Conservation (phyloP, 441 rosid species). For the Flueggea neowawraea region DNA sequence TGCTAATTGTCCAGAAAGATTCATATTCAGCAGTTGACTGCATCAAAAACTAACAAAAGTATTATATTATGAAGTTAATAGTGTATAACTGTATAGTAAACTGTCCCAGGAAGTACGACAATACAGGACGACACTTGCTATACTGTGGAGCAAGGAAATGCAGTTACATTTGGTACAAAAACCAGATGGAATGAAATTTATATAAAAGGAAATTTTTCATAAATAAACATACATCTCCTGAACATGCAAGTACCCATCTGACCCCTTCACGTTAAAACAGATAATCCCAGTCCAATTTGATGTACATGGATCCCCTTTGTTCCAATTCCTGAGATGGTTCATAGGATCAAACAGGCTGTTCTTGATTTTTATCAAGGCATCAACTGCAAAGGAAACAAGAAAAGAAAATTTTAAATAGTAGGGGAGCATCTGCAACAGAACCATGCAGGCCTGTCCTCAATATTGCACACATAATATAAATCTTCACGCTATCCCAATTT, state of each 20-base stretch:
- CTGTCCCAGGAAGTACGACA: not conserved
- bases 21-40: slow-evolving; percentile 77
- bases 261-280: slow-evolving; percentile 35
- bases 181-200: slow-evolving; percentile 5
- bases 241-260: slow-evolving; percentile 63
- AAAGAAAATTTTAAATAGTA: slow-evolving; percentile 5
- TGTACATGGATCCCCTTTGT: slow-evolving; percentile 76
- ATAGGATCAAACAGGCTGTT: slow-evolving; percentile 49
- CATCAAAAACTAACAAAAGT: slow-evolving; percentile 22
- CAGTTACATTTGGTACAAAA: not conserved
- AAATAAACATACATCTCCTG: slow-evolving; percentile 56
- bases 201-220: not conserved
- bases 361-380: slow-evolving; percentile 51
- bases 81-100: not conserved
- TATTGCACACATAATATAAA: not conserved
- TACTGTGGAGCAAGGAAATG: not conserved
- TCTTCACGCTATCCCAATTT: not conserved
- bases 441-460: not conserved
- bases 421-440: not conserved
- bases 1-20: slow-evolving; percentile 84
- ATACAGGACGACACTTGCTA: not conserved
- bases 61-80: not conserved
- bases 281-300: slow-evolving; percentile 81
- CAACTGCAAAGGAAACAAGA: slow-evolving; percentile 46
- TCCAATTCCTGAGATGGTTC: slow-evolving; percentile 61